Conservation (phyloP, 202 grass and related monocot species). For the Carex sylvatica region DNA sequence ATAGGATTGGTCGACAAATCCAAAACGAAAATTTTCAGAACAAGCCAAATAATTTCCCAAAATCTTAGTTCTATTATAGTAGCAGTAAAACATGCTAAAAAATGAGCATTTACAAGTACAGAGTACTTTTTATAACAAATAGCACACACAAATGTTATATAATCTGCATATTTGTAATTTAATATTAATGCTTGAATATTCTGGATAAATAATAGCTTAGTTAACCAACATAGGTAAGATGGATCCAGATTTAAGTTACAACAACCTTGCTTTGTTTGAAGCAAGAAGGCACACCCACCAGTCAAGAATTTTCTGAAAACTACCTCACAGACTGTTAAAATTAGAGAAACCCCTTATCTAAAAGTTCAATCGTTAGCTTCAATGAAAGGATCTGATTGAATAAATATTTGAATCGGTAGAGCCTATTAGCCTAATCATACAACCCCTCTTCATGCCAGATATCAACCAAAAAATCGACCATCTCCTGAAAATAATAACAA, state of each 20-base stretch:
- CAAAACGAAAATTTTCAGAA: neutral
- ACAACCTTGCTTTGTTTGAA: neutral
- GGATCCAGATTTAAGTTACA: neutral
- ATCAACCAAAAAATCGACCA: slow-evolving; percentile 96
- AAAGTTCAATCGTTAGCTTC: neutral
- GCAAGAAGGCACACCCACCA: no score
- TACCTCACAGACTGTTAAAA: slow-evolving; percentile 21
- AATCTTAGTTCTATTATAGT: neutral
- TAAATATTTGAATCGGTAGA: slow-evolving; percentile 1
- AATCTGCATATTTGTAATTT: neutral
- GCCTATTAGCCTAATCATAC: slow-evolving; percentile 71
- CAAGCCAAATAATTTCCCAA: neutral
- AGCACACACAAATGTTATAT: neutral
- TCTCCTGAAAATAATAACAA: slow-evolving; percentile 53
- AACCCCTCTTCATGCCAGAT: slow-evolving; percentile 86
- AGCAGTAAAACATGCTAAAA: no score
- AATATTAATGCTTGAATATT: neutral
- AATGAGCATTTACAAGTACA: no score
- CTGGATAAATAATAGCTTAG: neutral
- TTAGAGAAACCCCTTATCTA: slow-evolving; percentile 11
- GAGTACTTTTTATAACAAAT: neutral
- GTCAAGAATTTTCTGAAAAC: neutral
- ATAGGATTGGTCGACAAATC: neutral
- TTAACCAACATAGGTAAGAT: neutral
- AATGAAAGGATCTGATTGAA: slow-evolving; percentile 9